Evolutionary conservation across 768 basidiomycete genomes (phyloP), one percentile per base, ranked within the genome.

Genomic region (Trametopsis cervina): DNA sequence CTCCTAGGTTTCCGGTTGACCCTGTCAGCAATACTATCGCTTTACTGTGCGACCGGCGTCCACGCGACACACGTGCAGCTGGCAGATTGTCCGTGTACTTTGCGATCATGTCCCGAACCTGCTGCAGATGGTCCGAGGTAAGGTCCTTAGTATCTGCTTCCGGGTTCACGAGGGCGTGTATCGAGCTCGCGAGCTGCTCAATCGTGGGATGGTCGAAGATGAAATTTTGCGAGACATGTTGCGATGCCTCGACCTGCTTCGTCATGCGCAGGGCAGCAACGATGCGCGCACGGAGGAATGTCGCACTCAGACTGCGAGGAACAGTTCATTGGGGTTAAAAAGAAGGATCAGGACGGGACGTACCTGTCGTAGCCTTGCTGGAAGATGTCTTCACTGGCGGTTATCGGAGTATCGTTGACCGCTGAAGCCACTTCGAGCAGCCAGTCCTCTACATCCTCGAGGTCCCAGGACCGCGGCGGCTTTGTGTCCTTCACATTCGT

Each of bases 271-370:
- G 36, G 3, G 52, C 52, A 27, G 43, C 44, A n/a, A 49, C 39
- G 40, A 53, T 53, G 43, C 52, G 47, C 39, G 44, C 49, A 18
- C 47, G 52, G 20, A 53, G 44, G 52, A 49, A 53, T 4, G 52
- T 53, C 7, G 52, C 47, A 24, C 41, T 39, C 23, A 54, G 37
- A 44, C 52, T 53, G 20, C 3, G 20, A n/a, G 10, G 10, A n/a
- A 45, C 17, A 18, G 18, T 29, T 18, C 15, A n/a, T n/a, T n/a
- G n/a, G n/a, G 29, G 9, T 33, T 15, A 33, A 15, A 15, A 33
- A 7, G 29, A 7, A 33, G 29, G 29, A 15, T 3, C 11, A n/a
- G 3, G 35, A n/a, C 7, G 26, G 15, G 36, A n/a, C 33, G 2
- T 5, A 47, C 50, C 50, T 52, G 26, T 52, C 51, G 39, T 47